A percentile compares a stretch with the other conserved stretches of the same genome.
These are phyloP conservation scores for Coemansia pectinata DNA, from an alignment of 192 early-diverging fungal genomes.

Conservation along the genomic window DNA sequence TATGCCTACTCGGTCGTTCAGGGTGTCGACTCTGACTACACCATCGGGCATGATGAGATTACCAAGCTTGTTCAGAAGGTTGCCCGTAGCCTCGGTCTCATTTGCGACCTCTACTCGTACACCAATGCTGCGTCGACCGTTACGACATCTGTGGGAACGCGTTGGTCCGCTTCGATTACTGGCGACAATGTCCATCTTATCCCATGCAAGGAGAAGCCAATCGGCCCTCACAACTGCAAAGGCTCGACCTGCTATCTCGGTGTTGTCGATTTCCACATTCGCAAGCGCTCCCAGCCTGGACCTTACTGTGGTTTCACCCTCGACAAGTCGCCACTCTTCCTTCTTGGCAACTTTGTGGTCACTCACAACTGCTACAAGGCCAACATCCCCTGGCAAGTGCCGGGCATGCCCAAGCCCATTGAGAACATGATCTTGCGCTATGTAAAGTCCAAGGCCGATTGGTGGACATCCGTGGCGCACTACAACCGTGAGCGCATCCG, in stretches of 20 bases:
- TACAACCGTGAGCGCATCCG: constrained; percentile 99
- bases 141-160: background rate
- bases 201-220: constrained; percentile 10
- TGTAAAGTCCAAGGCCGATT: constrained; percentile 99
- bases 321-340: constrained; percentile 26
- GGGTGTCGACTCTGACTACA: background rate
- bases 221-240: background rate
- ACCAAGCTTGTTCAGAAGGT: constrained; percentile 4
- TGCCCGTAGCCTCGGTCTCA: constrained; percentile 13
- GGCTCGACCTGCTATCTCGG: background rate
- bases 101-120: constrained; percentile 10
- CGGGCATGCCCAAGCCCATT: constrained; percentile 94
- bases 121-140: background rate
- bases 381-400: constrained; percentile 99
- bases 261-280: background rate
- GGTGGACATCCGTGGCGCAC: constrained; percentile 99
- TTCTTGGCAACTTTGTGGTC: constrained; percentile 36
- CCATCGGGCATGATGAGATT: constrained; percentile 6
- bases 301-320: constrained; percentile 35
- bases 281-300: constrained; percentile 8
- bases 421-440: constrained; percentile 99
- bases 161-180: constrained; percentile 3
- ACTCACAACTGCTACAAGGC: constrained; percentile 85
- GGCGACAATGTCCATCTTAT: constrained; percentile 9
- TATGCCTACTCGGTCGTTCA: constrained; percentile 1